Conservation (phyloP, 2,329 filamentous ascomycete genomes). For the Trichoderma asperellum region DNA sequence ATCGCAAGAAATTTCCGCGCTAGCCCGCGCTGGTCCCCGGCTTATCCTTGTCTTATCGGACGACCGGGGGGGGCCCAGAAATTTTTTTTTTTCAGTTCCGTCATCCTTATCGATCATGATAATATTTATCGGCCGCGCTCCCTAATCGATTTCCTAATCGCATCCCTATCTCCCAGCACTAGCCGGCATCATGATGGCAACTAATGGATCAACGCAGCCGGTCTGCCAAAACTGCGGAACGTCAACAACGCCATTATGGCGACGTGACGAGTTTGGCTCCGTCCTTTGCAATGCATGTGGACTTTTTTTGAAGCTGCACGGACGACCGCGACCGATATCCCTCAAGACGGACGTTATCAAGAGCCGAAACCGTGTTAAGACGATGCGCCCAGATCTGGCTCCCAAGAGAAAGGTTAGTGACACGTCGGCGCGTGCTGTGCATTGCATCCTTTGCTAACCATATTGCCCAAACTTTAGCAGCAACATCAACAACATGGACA, state of each 20-base stretch:
- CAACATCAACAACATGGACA: slow-evolving; percentile 47
- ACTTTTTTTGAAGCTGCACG: slow-evolving; percentile 95
- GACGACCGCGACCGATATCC: slow-evolving; percentile 88
- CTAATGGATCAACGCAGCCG: slow-evolving; percentile 75
- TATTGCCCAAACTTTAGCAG: slow-evolving; percentile 28
- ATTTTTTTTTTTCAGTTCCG: slow-evolving; percentile 43
- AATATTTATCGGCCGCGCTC: slow-evolving; percentile 39
- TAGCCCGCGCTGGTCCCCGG: slow-evolving; percentile 35
- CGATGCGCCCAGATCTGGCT: slow-evolving; percentile 73
- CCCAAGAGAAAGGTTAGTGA: slow-evolving; percentile 79
- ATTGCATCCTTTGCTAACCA: slow-evolving; percentile 6
- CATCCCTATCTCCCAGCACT: slow-evolving; percentile 37
- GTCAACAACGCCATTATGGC: slow-evolving; percentile 94
- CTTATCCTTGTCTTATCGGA: slow-evolving; percentile 45
- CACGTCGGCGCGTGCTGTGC: neutral
- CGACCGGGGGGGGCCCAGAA: slow-evolving; percentile 37
- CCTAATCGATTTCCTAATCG: slow-evolving; percentile 34
- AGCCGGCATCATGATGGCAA: slow-evolving; percentile 54
- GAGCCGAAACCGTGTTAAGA: slow-evolving; percentile 97
- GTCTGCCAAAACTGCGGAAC: slow-evolving; percentile 96
- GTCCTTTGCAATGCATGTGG: slow-evolving; percentile 99
- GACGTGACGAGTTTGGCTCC: slow-evolving; percentile 91
- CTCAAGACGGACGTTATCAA: slow-evolving; percentile 99
- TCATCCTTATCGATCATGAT: slow-evolving; percentile 47
- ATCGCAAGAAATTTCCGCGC: slow-evolving; percentile 30